A percentile compares a stretch with the other conserved stretches of the same genome.
phyloP scores from a whole-genome alignment of 1,139 yeast genomes.

The Geotrichum australiense region DNA sequence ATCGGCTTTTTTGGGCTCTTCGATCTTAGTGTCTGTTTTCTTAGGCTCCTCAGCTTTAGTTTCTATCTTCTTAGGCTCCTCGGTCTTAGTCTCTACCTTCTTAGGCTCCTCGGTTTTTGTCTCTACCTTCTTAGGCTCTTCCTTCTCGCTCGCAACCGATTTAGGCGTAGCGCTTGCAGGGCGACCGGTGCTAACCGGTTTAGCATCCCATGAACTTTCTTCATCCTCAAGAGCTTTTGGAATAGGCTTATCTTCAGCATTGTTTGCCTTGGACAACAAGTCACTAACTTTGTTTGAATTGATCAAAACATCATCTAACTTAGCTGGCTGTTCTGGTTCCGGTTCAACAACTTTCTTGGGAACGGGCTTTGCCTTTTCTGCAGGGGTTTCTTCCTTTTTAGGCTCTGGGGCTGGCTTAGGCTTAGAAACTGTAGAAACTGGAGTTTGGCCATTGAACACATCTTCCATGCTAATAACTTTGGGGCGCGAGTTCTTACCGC shows the following conservation, averaged over 20 bases:
- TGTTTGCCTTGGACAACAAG: conserved; percentile 46
- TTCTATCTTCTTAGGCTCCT: conserved; percentile 13
- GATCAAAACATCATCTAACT: conserved; percentile 45
- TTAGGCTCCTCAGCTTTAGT: conserved; percentile 13
- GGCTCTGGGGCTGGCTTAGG: conserved; percentile 29
- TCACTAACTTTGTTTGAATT: conserved; percentile 41
- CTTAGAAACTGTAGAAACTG: conserved; percentile 18
- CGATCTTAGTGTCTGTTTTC: background rate
- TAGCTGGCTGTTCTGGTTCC: conserved; percentile 27
- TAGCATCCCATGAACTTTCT: conserved; percentile 30
- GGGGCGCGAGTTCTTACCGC: conserved; percentile 76
- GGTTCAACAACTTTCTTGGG: conserved; percentile 21
- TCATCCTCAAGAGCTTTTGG: conserved; percentile 22
- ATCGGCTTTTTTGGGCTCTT: background rate
- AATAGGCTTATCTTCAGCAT: conserved; percentile 38
- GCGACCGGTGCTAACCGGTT: conserved; percentile 19
- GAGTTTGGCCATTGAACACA: conserved; percentile 66
- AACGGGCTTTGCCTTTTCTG: conserved; percentile 33
- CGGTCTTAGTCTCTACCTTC: conserved; percentile 8
- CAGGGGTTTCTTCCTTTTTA: conserved; percentile 29
- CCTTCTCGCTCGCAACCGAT: conserved; percentile 16
- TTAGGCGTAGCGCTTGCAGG: no score
- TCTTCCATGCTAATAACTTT: conserved; percentile 67
- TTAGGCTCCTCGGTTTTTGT: conserved; percentile 15
- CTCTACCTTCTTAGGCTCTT: conserved; percentile 4